phyloP scores from a whole-genome alignment of 345 rosid species.

The Lagerstroemia speciosa region DNA sequence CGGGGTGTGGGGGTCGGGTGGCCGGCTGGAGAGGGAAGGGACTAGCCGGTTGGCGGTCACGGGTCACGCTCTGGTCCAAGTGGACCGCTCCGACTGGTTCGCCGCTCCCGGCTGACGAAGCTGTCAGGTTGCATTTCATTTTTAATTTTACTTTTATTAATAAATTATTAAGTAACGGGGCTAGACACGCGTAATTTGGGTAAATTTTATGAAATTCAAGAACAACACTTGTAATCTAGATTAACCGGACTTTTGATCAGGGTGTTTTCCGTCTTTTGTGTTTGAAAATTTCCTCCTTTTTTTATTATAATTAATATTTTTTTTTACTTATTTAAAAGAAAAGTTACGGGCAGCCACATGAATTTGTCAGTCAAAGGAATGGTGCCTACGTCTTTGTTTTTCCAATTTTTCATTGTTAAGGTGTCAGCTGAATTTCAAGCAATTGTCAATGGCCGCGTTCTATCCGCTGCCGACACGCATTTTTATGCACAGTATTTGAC shows the following conservation, averaged over 20 bases:
- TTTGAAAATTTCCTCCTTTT: no score
- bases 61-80: not conserved
- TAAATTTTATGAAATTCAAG: no score
- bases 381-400: not conserved
- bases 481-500: no score
- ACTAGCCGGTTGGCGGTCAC: not conserved
- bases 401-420: not conserved
- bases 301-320: no score
- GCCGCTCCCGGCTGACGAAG: not conserved
- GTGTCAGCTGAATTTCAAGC: not conserved
- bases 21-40: not conserved
- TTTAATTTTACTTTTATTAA: no score
- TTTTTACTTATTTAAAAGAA: no score
- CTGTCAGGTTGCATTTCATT: not conserved
- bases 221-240: no score
- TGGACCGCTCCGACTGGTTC: not conserved
- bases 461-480: no score
- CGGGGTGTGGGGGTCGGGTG: not conserved
- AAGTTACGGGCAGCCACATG: not conserved
- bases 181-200: no score
- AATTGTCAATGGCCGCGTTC: not conserved
- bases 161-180: no score
- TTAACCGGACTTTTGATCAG: no score
- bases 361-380: not conserved
- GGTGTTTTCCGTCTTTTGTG: no score